Percentiles rank a stretch among this genome's conserved stretches.
Conservation (phyloP, 2,329 filamentous ascomycete genomes). For the Uncinocarpus reesii region DNA sequence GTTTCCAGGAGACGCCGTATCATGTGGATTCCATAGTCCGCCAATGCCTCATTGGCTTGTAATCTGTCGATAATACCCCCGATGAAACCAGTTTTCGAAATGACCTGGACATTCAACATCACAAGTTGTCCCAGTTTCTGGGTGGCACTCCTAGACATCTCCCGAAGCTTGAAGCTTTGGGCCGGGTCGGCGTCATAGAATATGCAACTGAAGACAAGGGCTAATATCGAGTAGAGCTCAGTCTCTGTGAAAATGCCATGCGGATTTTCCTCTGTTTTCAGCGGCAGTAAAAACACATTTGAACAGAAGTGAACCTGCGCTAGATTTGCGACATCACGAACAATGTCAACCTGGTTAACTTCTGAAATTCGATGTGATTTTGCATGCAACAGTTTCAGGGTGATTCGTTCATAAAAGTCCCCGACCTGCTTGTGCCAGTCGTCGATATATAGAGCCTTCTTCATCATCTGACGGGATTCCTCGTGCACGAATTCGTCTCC, state of each 20-base stretch:
- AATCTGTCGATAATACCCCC: conserved; percentile 26
- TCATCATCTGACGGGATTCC: conserved; percentile 18
- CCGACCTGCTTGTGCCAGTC: conserved; percentile 16
- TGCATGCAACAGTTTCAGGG: conserved; percentile 15
- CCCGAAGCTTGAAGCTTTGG: conserved; percentile 39
- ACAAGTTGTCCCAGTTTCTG: conserved; percentile 32
- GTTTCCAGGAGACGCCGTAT: conserved; percentile 44
- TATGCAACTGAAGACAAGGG: conserved; percentile 41
- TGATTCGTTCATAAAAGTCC: conserved; percentile 17
- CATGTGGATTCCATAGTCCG: conserved; percentile 47
- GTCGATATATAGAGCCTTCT: conserved; percentile 17
- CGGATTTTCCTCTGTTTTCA: conserved; percentile 21
- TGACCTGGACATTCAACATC: conserved; percentile 33
- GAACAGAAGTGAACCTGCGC: conserved; percentile 21
- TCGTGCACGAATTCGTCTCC: conserved; percentile 18
- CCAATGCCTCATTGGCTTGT: conserved; percentile 29
- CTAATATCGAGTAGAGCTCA: conserved; percentile 43
- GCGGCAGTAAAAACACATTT: conserved; percentile 21
- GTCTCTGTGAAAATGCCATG: conserved; percentile 39
- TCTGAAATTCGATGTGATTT: conserved; percentile 40
- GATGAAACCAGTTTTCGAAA: conserved; percentile 22
- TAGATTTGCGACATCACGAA: conserved; percentile 21
- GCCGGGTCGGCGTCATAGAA: conserved; percentile 41
- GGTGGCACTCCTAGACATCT: conserved; percentile 34
- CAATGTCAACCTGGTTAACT: conserved; percentile 22